Evolutionary conservation across 2,329 filamentous ascomycete species (phyloP).

Genomic region (Aspergillus quadricinctus): DNA sequence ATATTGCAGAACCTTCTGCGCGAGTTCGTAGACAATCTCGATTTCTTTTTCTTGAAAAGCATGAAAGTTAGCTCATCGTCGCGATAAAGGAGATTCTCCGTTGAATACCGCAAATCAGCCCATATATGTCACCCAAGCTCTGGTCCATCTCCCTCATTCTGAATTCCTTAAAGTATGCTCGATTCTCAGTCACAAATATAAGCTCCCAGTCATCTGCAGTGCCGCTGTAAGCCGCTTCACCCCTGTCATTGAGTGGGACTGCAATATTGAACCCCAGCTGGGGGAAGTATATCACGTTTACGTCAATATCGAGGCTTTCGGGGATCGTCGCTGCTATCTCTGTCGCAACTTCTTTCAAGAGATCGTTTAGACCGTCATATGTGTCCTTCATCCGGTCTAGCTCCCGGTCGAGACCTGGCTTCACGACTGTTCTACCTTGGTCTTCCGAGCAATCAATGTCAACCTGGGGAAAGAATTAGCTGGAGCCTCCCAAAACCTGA

Average conservation of each 20-base stretch:
- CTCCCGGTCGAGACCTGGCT: constrained; percentile 63
- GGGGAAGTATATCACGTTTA: constrained; percentile 85
- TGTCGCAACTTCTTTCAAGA: constrained; percentile 65
- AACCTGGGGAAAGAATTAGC: constrained; percentile 42
- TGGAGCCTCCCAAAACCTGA: no score
- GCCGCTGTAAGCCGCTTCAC: constrained; percentile 61
- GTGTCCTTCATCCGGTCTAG: constrained; percentile 73
- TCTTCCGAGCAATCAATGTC: constrained; percentile 75
- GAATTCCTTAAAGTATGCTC: constrained; percentile 80
- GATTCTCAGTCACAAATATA: constrained; percentile 67
- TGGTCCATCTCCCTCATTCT: constrained; percentile 77
- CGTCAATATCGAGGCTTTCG: constrained; percentile 46
- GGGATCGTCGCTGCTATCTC: constrained; percentile 63
- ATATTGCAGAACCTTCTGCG: constrained; percentile 64
- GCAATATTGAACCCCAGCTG: constrained; percentile 87
- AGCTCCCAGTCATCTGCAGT: constrained; percentile 67
- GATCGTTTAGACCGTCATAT: constrained; percentile 71
- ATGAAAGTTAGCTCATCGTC: neutral
- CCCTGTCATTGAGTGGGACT: constrained; percentile 60
- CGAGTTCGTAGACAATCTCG: constrained; percentile 75
- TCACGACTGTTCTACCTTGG: constrained; percentile 68
- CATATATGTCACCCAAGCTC: constrained; percentile 78
- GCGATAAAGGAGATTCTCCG: neutral
- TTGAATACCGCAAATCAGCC: constrained; percentile 67
- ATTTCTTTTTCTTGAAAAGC: constrained; percentile 70